phyloP scores from a whole-genome alignment of 2,329 filamentous ascomycete species.

The Beauveria medogensis region DNA sequence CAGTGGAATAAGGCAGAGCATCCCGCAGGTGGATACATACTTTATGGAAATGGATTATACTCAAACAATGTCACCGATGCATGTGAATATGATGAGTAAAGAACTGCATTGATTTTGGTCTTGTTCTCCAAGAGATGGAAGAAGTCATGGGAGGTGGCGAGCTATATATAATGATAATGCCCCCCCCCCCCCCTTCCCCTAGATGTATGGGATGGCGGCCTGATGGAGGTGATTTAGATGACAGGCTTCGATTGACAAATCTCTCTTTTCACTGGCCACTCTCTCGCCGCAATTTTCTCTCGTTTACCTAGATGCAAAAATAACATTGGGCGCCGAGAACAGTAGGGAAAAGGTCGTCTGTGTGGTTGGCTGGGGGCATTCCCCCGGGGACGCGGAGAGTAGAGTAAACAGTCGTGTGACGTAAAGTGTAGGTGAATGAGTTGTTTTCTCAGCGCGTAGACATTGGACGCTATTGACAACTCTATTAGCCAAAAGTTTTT shows the following conservation, averaged over 20 bases:
- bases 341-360: neutral
- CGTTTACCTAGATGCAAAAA: neutral
- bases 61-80: neutral
- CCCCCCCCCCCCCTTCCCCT: too few species aligned
- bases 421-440: neutral
- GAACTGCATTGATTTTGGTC: neutral
- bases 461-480: neutral
- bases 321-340: neutral
- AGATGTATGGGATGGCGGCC: neutral
- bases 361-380: neutral
- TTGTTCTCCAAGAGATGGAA: neutral
- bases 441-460: neutral
- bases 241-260: neutral
- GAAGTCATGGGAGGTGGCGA: neutral
- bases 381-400: neutral
- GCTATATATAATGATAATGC: neutral
- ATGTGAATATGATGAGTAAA: neutral
- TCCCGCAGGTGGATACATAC: neutral
- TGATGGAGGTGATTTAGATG: neutral
- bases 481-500: neutral
- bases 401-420: slow-evolving; percentile 4
- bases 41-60: neutral
- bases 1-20: neutral
- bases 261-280: neutral
- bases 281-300: neutral